phyloP scores from a whole-genome alignment of 108 stramenopile species.

The Pseudonitzschia multiseries region DNA sequence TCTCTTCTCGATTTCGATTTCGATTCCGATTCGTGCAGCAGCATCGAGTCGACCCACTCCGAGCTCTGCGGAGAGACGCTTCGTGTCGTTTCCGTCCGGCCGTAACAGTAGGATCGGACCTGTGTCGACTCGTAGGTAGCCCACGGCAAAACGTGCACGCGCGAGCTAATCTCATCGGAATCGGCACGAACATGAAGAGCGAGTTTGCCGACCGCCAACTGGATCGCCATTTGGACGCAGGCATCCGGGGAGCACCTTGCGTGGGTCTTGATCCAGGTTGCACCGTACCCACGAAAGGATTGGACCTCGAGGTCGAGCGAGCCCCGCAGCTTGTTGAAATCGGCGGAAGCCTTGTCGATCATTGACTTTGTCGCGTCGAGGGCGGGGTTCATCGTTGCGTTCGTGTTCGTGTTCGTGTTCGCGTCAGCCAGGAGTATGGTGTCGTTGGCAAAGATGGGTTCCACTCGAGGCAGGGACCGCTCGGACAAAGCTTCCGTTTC shows the following conservation, averaged over 20 bases:
- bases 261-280: conserved; percentile 44
- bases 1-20: conserved; percentile 32
- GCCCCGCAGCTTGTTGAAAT: not conserved
- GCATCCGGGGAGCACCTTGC: conserved; percentile 59
- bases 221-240: conserved; percentile 84
- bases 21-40: conserved; percentile 24
- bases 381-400: not conserved
- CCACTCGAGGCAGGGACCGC: no score
- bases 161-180: no score
- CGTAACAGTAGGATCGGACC: conserved; percentile 69
- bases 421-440: no score
- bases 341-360: not conserved
- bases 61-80: conserved; percentile 45
- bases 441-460: not conserved
- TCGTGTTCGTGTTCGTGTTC: no score
- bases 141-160: conserved; percentile 62
- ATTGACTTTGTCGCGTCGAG: not conserved
- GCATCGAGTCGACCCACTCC: conserved; percentile 59
- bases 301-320: conserved; percentile 32
- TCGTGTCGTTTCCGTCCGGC: conserved; percentile 79
- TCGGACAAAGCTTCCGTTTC: no score
- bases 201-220: conserved; percentile 56
- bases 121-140: conserved; percentile 82
- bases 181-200: no score
- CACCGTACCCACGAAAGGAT: conserved; percentile 46